Conservation (phyloP, 2,329 filamentous ascomycete genomes). For the Aspergillus niger region DNA sequence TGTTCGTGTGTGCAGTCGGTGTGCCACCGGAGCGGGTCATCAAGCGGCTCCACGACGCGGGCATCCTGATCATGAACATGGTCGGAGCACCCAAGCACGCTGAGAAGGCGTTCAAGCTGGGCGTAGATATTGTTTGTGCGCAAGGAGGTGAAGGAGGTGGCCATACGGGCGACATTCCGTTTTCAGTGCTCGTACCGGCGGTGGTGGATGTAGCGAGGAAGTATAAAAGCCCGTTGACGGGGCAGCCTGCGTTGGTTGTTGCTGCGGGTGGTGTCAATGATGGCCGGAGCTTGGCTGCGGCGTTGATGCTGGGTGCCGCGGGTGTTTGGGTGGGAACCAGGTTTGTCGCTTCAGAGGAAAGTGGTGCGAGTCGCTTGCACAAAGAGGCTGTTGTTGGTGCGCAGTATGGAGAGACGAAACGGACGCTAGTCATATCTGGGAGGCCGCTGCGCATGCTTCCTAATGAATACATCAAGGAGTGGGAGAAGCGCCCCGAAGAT, state of each 20-base stretch:
- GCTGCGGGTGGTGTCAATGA: conserved; percentile 87
- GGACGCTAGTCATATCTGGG: conserved; percentile 80
- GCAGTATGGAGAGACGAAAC: conserved; percentile 73
- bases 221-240: conserved; percentile 72
- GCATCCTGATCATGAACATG: conserved; percentile 95
- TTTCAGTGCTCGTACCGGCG: conserved; percentile 80
- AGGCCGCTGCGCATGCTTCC: conserved; percentile 76
- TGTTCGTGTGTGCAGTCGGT: conserved; percentile 88
- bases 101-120: conserved; percentile 79
- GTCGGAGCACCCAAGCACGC: conserved; percentile 91
- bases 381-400: conserved; percentile 83
- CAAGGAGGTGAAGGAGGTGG: conserved; percentile 94
- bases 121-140: conserved; percentile 87
- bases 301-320: conserved; percentile 81
- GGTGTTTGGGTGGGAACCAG: conserved; percentile 95
- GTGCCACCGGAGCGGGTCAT: conserved; percentile 76
- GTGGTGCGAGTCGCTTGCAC: conserved; percentile 76
- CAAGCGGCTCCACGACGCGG: conserved; percentile 73
- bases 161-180: conserved; percentile 86
- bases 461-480: conserved; percentile 80
- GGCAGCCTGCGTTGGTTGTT: conserved; percentile 73
- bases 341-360: conserved; percentile 82
- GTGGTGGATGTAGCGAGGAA: conserved; percentile 78
- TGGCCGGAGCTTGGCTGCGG: conserved; percentile 76
- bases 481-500: conserved; percentile 75